Percentiles rank a stretch among this genome's conserved stretches.
Evolutionary conservation across 1,139 yeast genomes (phyloP).

Genomic region (Zygotorulaspora mrakii): DNA sequence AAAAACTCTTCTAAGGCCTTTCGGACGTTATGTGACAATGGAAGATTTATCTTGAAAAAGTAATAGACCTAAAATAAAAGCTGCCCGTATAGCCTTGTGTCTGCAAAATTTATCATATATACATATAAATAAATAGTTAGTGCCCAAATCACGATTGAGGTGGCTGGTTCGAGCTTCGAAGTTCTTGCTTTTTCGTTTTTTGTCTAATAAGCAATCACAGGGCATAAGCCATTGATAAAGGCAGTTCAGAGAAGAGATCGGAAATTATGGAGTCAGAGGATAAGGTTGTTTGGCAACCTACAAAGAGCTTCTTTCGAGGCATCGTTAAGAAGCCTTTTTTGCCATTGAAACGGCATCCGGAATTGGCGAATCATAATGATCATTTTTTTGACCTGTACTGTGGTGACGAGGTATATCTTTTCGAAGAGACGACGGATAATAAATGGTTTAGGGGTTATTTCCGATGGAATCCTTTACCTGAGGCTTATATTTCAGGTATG

Average conservation of each 20-base stretch:
- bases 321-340: conserved; percentile 56
- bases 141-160: neutral
- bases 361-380: conserved; percentile 27
- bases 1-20: conserved; percentile 2
- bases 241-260: neutral
- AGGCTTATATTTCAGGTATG: conserved; percentile 60
- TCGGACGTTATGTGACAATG: conserved; percentile 1
- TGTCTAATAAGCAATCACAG: neutral
- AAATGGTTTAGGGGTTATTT: conserved; percentile 83
- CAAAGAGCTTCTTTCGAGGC: conserved; percentile 45
- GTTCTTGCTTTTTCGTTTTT: no score
- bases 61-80: no score
- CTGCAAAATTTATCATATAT: no score
- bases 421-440: conserved; percentile 55
- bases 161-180: no score
- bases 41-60: neutral
- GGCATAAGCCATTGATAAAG: neutral
- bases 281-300: conserved; percentile 43
- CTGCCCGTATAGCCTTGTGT: no score
- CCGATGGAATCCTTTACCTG: conserved; percentile 58
- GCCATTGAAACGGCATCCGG: conserved; percentile 48
- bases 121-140: no score
- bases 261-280: neutral
- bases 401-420: conserved; percentile 77
- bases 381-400: conserved; percentile 58